These are phyloP conservation scores for Lachancea thermotolerans DNA, from an alignment of 805 yeast genomes.

Conservation along the genomic window DNA sequence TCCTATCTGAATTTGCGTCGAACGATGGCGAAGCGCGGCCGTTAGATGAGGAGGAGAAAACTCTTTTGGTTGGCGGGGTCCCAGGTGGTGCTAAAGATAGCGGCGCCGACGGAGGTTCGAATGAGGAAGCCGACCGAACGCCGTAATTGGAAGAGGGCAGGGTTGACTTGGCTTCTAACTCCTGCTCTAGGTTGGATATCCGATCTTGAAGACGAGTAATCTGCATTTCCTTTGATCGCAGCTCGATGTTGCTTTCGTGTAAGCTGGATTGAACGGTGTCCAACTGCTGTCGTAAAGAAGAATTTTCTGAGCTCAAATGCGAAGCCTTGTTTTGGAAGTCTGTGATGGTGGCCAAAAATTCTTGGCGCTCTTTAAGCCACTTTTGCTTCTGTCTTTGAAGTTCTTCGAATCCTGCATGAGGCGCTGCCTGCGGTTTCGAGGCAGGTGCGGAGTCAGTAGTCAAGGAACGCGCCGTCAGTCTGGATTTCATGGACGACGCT, in stretches of 20 bases:
- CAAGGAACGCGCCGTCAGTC: constrained; percentile 28
- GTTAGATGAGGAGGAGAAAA: constrained; percentile 2
- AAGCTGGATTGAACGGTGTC: constrained; percentile 14
- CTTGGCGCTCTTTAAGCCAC: constrained; percentile 30
- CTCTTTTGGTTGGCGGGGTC: constrained; percentile 5
- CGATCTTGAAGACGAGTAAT: constrained; percentile 20
- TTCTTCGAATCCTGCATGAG: constrained; percentile 17
- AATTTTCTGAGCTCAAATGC: constrained; percentile 46
- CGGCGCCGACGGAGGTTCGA: constrained; percentile 5
- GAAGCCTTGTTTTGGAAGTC: constrained; percentile 24
- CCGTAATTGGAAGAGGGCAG: constrained; percentile 14
- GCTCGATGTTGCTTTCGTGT: constrained; percentile 17
- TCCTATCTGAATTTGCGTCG: background rate
- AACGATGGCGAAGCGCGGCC: constrained; percentile 8
- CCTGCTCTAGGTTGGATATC: constrained; percentile 12
- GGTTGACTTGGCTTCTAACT: constrained; percentile 9
- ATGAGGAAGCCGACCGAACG: constrained; percentile 16
- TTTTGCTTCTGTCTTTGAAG: constrained; percentile 47
- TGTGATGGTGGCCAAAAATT: constrained; percentile 25
- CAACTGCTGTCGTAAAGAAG: constrained; percentile 31
- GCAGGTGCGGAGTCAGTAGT: constrained; percentile 5
- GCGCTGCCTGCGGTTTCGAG: background rate
- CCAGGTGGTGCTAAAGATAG: constrained; percentile 4
- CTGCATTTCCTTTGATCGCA: constrained; percentile 20
- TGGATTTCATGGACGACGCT: constrained; percentile 37